Conservation (phyloP, 371 early-diverging fungal genomes). For the Phascolomyces articulosus region DNA sequence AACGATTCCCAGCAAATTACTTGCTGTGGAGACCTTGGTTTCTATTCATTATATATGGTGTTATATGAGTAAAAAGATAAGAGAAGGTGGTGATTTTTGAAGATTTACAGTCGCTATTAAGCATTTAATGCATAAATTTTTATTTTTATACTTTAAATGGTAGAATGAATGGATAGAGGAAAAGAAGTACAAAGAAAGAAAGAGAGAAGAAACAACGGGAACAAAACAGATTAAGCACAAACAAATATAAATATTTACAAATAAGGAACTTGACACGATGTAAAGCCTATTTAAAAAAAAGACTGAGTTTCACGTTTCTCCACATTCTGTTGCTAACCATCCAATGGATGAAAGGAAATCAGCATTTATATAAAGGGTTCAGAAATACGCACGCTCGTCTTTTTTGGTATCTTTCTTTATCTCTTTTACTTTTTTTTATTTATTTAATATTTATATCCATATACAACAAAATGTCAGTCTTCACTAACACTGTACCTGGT, state of each 20-base stretch:
- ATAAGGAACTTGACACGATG: slow-evolving; percentile 2
- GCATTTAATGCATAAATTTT: too few species aligned
- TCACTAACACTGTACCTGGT: slow-evolving; percentile 54
- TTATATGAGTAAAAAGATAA: too few species aligned
- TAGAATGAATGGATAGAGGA: too few species aligned
- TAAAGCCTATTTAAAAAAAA: not conserved
- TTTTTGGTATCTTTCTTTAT: not conserved
- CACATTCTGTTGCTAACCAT: not conserved
- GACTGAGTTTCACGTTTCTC: slow-evolving; percentile 7
- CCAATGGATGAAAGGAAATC: not conserved
- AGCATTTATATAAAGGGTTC: not conserved
- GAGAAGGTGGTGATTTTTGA: too few species aligned
- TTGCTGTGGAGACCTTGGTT: too few species aligned
- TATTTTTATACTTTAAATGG: too few species aligned
- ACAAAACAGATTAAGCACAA: not conserved
- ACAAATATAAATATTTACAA: not conserved
- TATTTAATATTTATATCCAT: too few species aligned
- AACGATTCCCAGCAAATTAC: not conserved
- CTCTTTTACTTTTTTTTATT: slow-evolving; percentile 11
- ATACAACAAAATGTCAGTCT: slow-evolving; percentile 8
- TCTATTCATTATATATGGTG: too few species aligned
- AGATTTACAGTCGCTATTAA: too few species aligned
- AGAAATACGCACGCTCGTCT: not conserved
- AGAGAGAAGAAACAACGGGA: not conserved
- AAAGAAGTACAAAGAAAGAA: not conserved